Percentiles rank a stretch among this genome's conserved stretches.
These are phyloP conservation scores for Umbelopsis sp. DNA, from an alignment of 371 early-diverging fungal species.

Conservation along the genomic window DNA sequence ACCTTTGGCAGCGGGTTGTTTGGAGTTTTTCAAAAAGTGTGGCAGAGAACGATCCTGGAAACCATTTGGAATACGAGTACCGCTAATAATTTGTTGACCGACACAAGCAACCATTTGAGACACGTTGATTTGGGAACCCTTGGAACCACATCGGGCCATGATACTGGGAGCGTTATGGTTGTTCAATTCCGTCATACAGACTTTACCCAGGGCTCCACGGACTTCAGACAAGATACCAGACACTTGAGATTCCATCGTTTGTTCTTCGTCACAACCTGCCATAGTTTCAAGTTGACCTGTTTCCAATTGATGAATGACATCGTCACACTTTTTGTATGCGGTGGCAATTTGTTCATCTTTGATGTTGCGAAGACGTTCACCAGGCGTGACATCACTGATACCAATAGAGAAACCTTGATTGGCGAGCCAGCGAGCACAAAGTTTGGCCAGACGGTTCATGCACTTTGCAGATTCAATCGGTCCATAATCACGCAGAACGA, in stretches of 20 bases:
- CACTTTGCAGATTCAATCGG: constrained; percentile 83
- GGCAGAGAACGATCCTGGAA: constrained; percentile 98
- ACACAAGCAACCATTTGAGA: constrained; percentile 99
- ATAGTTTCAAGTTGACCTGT: constrained; percentile 77
- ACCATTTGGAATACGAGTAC: constrained; percentile 96
- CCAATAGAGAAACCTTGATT: constrained; percentile 98
- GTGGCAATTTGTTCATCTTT: constrained; percentile 81
- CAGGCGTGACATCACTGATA: constrained; percentile 98
- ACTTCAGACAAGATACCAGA: constrained; percentile 91
- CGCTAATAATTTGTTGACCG: constrained; percentile 99
- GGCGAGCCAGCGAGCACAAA: constrained; percentile 89
- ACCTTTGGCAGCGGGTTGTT: constrained; percentile 94
- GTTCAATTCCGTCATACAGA: constrained; percentile 94
- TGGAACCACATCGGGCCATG: constrained; percentile 98
- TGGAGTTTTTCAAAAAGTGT: constrained; percentile 92
- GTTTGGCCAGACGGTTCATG: constrained; percentile 95
- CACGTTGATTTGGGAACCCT: constrained; percentile 98
- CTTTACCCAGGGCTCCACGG: constrained; percentile 96
- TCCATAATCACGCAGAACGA: constrained; percentile 92
- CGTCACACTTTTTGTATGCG: constrained; percentile 89
- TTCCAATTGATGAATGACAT: constrained; percentile 75
- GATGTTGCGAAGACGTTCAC: constrained; percentile 68
- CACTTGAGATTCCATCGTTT: constrained; percentile 90
- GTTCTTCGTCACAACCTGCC: constrained; percentile 89
- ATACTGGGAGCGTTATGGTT: constrained; percentile 96